Conservation (phyloP, 352 stramenopile species). For the Thraustotheca clavata region DNA sequence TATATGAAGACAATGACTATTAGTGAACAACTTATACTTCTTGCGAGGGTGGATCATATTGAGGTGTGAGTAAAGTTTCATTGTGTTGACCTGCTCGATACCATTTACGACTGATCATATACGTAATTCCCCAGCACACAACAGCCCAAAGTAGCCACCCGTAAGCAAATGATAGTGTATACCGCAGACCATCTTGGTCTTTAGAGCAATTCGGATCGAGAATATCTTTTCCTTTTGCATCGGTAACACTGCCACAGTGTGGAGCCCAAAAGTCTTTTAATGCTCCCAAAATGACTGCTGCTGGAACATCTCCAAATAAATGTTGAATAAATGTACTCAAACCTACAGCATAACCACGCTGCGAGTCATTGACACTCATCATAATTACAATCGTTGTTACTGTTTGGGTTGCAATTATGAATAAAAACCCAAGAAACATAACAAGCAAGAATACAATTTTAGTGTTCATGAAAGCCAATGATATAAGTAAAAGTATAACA, state of each 20-base stretch:
- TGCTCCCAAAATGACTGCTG: not conserved
- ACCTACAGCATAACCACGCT: constrained; percentile 85
- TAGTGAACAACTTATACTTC: not conserved
- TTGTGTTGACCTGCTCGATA: not conserved
- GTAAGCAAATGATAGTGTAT: constrained; percentile 64
- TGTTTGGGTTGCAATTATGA: constrained; percentile 55
- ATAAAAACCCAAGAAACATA: constrained; percentile 57
- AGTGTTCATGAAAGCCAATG: constrained; percentile 50
- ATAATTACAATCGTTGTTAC: constrained; percentile 85
- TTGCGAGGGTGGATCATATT: not conserved
- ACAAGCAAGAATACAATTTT: constrained; percentile 41
- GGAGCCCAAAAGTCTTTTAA: constrained; percentile 15
- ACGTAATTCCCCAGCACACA: constrained; percentile 17
- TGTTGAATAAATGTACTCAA: constrained; percentile 26
- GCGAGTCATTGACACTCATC: constrained; percentile 77
- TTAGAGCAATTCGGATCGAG: constrained; percentile 56
- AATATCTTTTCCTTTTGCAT: constrained; percentile 38
- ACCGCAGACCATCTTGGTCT: constrained; percentile 48
- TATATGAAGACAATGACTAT: not conserved
- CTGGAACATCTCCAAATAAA: constrained; percentile 8
- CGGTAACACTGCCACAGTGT: constrained; percentile 62
- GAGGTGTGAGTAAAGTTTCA: not conserved
- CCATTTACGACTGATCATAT: not conserved
- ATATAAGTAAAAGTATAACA: constrained; percentile 38
- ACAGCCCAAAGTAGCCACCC: constrained; percentile 66